Conservation (phyloP, 176 grass and related monocot genomes). For the Puccinellia tenuiflora region DNA sequence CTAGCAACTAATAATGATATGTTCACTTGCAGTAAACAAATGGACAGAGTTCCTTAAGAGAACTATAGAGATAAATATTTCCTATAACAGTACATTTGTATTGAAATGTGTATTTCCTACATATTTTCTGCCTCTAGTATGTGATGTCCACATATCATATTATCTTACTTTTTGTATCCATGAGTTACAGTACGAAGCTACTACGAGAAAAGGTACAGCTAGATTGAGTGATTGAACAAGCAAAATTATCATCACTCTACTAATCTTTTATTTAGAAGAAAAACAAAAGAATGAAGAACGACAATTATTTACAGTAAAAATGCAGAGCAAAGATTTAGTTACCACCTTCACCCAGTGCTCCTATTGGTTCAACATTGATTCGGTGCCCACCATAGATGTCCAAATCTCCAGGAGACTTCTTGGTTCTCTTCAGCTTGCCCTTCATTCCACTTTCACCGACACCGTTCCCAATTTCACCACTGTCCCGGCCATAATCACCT, state of each 20-base stretch:
- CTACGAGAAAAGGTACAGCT: background rate
- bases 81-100: background rate
- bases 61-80: background rate
- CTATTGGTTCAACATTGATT: slow-evolving; percentile 45
- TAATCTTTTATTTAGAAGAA: slow-evolving; percentile 4
- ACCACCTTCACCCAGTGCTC: slow-evolving; percentile 37
- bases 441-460: slow-evolving; percentile 18
- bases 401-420: slow-evolving; percentile 27
- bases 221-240: background rate
- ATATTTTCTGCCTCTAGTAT: background rate
- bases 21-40: background rate
- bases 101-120: background rate
- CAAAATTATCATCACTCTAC: slow-evolving; percentile 10
- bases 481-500: slow-evolving; percentile 41
- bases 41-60: background rate
- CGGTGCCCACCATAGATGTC: slow-evolving; percentile 47
- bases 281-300: background rate
- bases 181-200: background rate
- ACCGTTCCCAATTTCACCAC: slow-evolving; percentile 50
- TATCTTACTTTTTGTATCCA: background rate
- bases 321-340: background rate
- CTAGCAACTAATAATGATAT: slow-evolving; percentile 7
- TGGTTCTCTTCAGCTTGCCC: slow-evolving; percentile 41
- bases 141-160: background rate
- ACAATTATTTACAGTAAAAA: background rate